Evolutionary conservation across 139 green algal genomes (phyloP).

Genomic region (Tetradesmus lagerheimii): DNA sequence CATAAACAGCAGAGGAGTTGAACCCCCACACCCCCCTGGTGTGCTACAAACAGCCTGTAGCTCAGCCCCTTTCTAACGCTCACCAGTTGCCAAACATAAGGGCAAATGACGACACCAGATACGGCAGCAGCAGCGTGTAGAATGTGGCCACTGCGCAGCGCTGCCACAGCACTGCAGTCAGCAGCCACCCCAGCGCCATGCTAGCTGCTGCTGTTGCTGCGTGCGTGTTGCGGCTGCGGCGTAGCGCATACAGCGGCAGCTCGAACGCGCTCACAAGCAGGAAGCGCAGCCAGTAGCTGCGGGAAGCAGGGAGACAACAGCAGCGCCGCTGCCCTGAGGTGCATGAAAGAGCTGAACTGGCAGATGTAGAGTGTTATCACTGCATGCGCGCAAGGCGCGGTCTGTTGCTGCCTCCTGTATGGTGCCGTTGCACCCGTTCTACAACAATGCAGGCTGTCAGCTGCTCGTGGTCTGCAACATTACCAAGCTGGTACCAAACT

Average conservation of each 20-base stretch:
- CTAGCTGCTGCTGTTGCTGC: slow-evolving; percentile 46
- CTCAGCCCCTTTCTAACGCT: not conserved
- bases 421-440: too few species aligned
- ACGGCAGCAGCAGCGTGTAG: slow-evolving; percentile 84
- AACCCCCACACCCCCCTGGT: too few species aligned
- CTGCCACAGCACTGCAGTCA: slow-evolving; percentile 44
- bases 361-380: too few species aligned
- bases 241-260: slow-evolving; percentile 74
- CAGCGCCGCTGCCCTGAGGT: too few species aligned
- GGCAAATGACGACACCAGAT: slow-evolving; percentile 77
- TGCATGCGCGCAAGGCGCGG: too few species aligned
- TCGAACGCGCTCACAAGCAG: slow-evolving; percentile 71
- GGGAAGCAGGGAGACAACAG: not conserved
- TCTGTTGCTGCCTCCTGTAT: too few species aligned
- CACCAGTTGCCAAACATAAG: slow-evolving; percentile 96
- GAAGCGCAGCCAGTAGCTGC: slow-evolving; percentile 86
- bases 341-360: too few species aligned
- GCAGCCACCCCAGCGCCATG: slow-evolving; percentile 54
- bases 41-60: too few species aligned
- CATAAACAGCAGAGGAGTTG: too few species aligned
- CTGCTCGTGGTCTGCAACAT: too few species aligned
- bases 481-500: too few species aligned
- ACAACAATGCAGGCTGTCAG: too few species aligned
- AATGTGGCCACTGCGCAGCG: slow-evolving; percentile 65
- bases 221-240: slow-evolving; percentile 46